A percentile compares a stretch with the other conserved stretches of the same genome.
These are phyloP conservation scores for Biancaea sappan DNA, from an alignment of 306 rosid species.

Conservation along the genomic window DNA sequence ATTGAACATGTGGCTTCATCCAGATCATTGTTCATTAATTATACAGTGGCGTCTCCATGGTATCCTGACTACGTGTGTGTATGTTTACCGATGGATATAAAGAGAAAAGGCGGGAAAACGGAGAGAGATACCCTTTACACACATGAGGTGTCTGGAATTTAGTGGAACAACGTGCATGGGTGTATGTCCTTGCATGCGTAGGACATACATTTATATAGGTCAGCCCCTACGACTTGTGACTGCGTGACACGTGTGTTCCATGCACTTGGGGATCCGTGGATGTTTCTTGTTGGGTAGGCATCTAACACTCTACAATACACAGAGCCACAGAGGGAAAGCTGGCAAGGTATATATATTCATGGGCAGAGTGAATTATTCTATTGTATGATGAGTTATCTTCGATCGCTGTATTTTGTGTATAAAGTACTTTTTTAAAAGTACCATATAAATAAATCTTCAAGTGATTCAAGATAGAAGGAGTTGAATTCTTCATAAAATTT, in stretches of 20 bases:
- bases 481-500: too few relatives aligned
- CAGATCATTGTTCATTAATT: background rate
- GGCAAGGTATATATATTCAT: too few relatives aligned
- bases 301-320: constrained; percentile 23
- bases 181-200: too few relatives aligned
- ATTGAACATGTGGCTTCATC: background rate
- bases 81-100: background rate
- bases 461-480: too few relatives aligned
- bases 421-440: too few relatives aligned
- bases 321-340: too few relatives aligned
- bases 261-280: constrained; percentile 39
- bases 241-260: background rate
- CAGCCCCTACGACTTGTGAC: background rate
- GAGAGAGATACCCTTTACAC: background rate
- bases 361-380: too few relatives aligned
- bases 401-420: too few relatives aligned
- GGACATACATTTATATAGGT: background rate
- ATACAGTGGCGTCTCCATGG: background rate
- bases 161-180: constrained; percentile 32
- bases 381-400: too few relatives aligned
- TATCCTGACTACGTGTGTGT: background rate
- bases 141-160: constrained; percentile 34
- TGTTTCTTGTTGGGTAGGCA: constrained; percentile 55
- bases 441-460: too few relatives aligned
- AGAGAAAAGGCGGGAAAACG: background rate